These are phyloP conservation scores for Sequoiadendron giganteum DNA, from an alignment of 75 land plant species.

Conservation along the genomic window DNA sequence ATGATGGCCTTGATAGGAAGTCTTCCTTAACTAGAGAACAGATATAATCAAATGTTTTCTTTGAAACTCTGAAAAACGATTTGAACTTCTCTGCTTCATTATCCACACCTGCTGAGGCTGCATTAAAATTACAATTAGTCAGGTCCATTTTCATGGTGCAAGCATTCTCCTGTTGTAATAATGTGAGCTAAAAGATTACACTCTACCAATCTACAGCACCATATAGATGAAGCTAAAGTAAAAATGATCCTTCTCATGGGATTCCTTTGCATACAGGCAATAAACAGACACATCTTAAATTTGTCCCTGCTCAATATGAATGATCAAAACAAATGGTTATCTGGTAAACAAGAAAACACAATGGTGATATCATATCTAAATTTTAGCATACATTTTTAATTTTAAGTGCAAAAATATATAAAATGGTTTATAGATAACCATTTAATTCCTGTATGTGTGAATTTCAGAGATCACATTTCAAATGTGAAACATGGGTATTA, in stretches of 20 bases:
- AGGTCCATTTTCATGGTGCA: not conserved
- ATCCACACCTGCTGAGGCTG: slow-evolving; percentile 24
- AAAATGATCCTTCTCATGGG: not conserved
- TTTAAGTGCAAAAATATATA: not conserved
- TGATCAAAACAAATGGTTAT: not conserved
- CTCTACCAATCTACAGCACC: not conserved
- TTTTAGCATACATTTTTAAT: not conserved
- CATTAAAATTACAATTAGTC: not conserved
- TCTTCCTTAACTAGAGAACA: slow-evolving; percentile 83
- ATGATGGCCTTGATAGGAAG: slow-evolving; percentile 76
- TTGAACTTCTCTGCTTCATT: slow-evolving; percentile 65
- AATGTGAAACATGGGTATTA: not conserved
- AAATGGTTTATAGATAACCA: not conserved
- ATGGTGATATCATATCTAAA: not conserved
- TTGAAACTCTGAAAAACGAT: slow-evolving; percentile 70
- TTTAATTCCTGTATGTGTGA: not conserved
- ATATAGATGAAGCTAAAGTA: not conserved
- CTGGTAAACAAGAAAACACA: not conserved
- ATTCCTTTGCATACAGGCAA: not conserved
- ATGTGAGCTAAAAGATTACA: not conserved
- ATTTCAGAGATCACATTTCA: not conserved
- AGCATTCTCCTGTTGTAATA: not conserved
- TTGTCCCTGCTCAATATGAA: not conserved
- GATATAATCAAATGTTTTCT: slow-evolving; percentile 75
- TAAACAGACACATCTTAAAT: not conserved